Conservation (phyloP, 768 basidiomycete species). For the Mycena amicta region DNA sequence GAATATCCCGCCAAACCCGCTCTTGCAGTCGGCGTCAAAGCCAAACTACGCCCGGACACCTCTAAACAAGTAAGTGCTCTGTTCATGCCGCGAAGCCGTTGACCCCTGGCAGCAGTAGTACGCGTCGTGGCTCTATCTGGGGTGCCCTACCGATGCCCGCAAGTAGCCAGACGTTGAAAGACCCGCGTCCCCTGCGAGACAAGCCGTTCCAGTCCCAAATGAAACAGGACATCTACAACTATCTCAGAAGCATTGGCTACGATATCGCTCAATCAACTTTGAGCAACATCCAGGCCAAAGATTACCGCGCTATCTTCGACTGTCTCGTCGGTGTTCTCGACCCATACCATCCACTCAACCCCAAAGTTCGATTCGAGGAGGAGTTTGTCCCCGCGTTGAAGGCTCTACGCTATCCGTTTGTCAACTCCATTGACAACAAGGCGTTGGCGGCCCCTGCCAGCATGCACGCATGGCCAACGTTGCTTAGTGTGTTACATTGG, state of each 20-base stretch:
- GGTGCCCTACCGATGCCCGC: constrained; percentile 52
- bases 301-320: constrained; percentile 84
- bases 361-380: constrained; percentile 66
- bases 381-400: constrained; percentile 79
- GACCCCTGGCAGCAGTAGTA: constrained; percentile 61
- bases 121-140: constrained; percentile 80
- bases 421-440: constrained; percentile 77
- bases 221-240: constrained; percentile 75
- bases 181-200: constrained; percentile 79
- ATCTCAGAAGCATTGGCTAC: constrained; percentile 65
- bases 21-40: constrained; percentile 72
- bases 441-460: constrained; percentile 88
- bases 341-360: constrained; percentile 60
- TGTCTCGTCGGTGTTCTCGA: constrained; percentile 75
- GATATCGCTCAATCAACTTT: constrained; percentile 71
- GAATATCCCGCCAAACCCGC: constrained; percentile 68
- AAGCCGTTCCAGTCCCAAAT: constrained; percentile 71
- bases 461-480: constrained; percentile 88
- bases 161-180: constrained; percentile 64
- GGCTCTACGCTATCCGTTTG: constrained; percentile 80
- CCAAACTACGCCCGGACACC: constrained; percentile 74
- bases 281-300: constrained; percentile 79
- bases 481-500: constrained; percentile 92
- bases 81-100: constrained; percentile 11
- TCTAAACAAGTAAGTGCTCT: constrained; percentile 57